Base-by-base conservation (phyloP, 148 eudicot species). In the Nepenthes gracilis region DNA sequence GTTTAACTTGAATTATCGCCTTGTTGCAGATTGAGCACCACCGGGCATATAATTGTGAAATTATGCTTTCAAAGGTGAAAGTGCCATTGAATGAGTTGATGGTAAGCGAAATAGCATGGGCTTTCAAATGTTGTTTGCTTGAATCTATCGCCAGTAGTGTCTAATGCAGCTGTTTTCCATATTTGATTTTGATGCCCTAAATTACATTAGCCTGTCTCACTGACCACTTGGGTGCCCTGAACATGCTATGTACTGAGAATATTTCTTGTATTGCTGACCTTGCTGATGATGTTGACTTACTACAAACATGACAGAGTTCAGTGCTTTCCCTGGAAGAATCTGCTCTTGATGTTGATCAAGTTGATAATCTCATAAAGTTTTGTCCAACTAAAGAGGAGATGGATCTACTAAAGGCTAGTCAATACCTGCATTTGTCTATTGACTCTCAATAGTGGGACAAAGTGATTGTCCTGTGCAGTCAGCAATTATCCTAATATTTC, bases 311-410 rank as follows among this genome's bases (percentile, higher is more conserved):
- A 37, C 83, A 93, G 99, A 80, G 55, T 64, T 78, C 84, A 66
- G 83, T 88, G 62, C 93, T 92, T 68, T 72, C 94, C 15, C 79
- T 91, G 77, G 88, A 88, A 55, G 93, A 91, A 63, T 69, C 96
- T 48, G 85, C 81, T 36, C 70, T 91, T 65, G 96, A 88, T 74
- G 80, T 64, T 67, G 97, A 91, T 71, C 97, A 91, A 75, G 83
- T 91, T 63, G 97, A 91, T 32, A 91, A 91, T 72, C 96, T 91
- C 37, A 80, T 88, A 72, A 91, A 85, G 67, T 91, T 91, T 69
- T 91, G 96, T 73, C 97, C 97, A 57, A 87, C 97, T 32, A 91
- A 91, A 79, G 97, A 91, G 66, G 97, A 91, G 78, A 88, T 88
- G 83, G 96, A 91, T 33, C 54, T 87, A 60, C 88, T 91, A 6